These are phyloP conservation scores for Pythium dissimile DNA, from an alignment of 352 stramenopile species.

Conservation along the genomic window DNA sequence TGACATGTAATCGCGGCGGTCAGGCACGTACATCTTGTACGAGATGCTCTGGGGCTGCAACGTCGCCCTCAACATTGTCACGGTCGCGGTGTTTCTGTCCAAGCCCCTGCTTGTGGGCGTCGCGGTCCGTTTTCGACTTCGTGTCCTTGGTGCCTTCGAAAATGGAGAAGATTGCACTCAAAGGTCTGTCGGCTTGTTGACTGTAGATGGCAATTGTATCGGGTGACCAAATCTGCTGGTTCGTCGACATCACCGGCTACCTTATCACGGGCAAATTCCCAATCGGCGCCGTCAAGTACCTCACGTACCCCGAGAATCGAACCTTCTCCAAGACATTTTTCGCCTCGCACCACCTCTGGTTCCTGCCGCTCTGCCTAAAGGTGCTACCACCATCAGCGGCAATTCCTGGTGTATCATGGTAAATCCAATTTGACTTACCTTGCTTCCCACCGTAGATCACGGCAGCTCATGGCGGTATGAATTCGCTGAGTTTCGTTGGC, in stretches of 20 bases:
- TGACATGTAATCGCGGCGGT: not conserved
- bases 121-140: slow-evolving; percentile 33
- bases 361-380: slow-evolving; percentile 75
- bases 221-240: slow-evolving; percentile 93
- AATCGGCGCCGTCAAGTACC: slow-evolving; percentile 89
- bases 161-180: not conserved
- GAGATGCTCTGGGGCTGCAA: slow-evolving; percentile 84
- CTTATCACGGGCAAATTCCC: slow-evolving; percentile 80
- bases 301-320: slow-evolving; percentile 78
- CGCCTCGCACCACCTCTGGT: slow-evolving; percentile 81
- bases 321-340: slow-evolving; percentile 83
- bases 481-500: slow-evolving; percentile 56
- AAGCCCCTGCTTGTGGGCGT: slow-evolving; percentile 84
- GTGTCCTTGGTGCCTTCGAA: not conserved
- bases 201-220: slow-evolving; percentile 87
- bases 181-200: too few relatives aligned
- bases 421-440: not conserved
- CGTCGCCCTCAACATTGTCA: slow-evolving; percentile 61
- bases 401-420: not conserved
- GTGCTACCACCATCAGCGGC: slow-evolving; percentile 25
- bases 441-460: slow-evolving; percentile 47
- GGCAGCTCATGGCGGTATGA: slow-evolving; percentile 64
- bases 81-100: slow-evolving; percentile 60
- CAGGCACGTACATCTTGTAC: slow-evolving; percentile 75
- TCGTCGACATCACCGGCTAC: slow-evolving; percentile 79